phyloP scores from a whole-genome alignment of 139 green algal genomes.

The Chlamydomonas schloesseri region DNA sequence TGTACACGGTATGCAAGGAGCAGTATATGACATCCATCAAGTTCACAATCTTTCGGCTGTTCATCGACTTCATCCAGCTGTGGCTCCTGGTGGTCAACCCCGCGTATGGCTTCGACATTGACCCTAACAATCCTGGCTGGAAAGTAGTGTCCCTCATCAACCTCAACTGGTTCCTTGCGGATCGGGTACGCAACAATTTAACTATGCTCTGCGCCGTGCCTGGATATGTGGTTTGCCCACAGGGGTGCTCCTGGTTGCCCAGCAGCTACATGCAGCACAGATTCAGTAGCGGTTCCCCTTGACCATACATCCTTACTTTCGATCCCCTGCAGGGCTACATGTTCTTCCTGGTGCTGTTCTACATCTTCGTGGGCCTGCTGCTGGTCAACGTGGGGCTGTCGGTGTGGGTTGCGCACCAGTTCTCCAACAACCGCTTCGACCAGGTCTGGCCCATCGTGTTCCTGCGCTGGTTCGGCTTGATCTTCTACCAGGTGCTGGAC shows the following conservation, averaged over 20 bases:
- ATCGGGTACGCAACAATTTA: no score
- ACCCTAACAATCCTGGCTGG: background rate
- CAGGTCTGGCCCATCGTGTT: constrained; percentile 34
- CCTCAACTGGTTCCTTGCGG: background rate
- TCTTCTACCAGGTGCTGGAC: constrained; percentile 38
- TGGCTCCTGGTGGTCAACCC: constrained; percentile 12
- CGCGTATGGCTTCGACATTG: background rate
- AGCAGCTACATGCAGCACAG: no score
- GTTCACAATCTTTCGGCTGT: background rate
- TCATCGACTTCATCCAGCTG: background rate
- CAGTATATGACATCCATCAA: background rate
- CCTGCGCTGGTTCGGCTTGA: constrained; percentile 29
- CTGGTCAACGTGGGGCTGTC: background rate
- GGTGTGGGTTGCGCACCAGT: background rate
- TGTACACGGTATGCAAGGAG: background rate
- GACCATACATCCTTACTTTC: background rate
- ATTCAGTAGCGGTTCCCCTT: no score
- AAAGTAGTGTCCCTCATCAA: background rate
- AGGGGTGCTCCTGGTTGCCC: no score
- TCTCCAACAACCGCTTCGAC: constrained; percentile 20
- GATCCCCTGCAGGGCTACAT: background rate
- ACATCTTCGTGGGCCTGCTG: background rate
- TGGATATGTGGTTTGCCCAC: no score
- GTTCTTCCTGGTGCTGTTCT: constrained; percentile 19
- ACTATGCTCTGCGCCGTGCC: no score